Evolutionary conservation across 2,329 filamentous ascomycete genomes (phyloP).

Genomic region (Coniella vitis): DNA sequence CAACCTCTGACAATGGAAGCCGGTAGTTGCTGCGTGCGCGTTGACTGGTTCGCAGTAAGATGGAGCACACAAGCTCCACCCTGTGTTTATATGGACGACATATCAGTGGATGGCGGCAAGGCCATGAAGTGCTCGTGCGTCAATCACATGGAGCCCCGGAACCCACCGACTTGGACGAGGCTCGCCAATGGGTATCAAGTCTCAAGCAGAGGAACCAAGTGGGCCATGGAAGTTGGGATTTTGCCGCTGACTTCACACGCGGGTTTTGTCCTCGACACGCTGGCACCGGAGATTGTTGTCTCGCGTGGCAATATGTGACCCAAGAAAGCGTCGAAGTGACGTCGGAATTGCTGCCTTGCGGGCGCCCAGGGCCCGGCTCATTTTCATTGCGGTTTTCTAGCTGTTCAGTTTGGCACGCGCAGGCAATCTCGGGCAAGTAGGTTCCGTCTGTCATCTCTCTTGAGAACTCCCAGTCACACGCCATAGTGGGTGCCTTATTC

Average conservation of each 20-base stretch:
- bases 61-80: neutral
- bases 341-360: too few relatives aligned
- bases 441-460: too few relatives aligned
- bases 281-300: neutral
- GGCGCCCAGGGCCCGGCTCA: too few relatives aligned
- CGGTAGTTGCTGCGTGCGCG: slow-evolving; percentile 4
- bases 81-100: neutral
- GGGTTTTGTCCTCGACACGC: neutral
- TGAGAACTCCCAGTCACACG: too few relatives aligned
- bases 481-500: too few relatives aligned
- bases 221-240: neutral
- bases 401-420: too few relatives aligned
- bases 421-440: too few relatives aligned
- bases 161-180: slow-evolving; percentile 12
- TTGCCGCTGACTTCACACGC: neutral
- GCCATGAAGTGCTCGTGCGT: neutral
- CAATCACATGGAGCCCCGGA: slow-evolving; percentile 5
- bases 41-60: neutral
- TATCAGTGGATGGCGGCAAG: neutral
- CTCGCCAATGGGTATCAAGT: slow-evolving; percentile 7
- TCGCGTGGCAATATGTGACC: too few relatives aligned
- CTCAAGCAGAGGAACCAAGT: too few relatives aligned
- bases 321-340: too few relatives aligned
- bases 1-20: neutral
- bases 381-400: too few relatives aligned